phyloP scores from a whole-genome alignment of 2,329 filamentous ascomycete species.

The Colletotrichum australisinense region DNA sequence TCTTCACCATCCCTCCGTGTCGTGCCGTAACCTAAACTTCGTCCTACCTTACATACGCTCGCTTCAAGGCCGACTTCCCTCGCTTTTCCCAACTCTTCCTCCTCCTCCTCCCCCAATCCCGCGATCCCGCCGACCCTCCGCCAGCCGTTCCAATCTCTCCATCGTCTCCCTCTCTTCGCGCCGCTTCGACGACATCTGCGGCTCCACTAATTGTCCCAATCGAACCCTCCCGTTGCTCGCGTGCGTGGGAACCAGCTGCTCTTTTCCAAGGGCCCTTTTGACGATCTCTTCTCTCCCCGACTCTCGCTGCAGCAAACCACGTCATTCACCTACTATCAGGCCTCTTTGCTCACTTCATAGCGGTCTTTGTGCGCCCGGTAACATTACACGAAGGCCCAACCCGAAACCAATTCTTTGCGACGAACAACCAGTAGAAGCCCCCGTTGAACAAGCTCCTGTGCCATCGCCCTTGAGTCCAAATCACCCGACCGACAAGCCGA shows the following conservation, averaged over 20 bases:
- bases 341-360: background rate
- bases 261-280: background rate
- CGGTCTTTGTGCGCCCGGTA: slow-evolving; percentile 13
- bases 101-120: background rate
- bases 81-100: background rate
- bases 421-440: background rate
- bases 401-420: slow-evolving; percentile 8
- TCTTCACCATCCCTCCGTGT: background rate
- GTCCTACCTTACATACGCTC: slow-evolving; percentile 2
- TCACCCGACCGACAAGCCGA: background rate
- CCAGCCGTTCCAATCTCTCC: slow-evolving; percentile 7
- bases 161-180: background rate
- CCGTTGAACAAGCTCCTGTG: background rate
- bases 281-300: slow-evolving; percentile 14
- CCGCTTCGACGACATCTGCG: background rate
- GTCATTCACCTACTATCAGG: background rate
- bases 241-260: background rate
- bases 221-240: background rate
- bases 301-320: slow-evolving; percentile 10
- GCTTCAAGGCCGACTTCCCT: slow-evolving; percentile 11
- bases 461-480: background rate
- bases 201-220: slow-evolving; percentile 21
- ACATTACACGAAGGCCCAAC: background rate
- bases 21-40: slow-evolving; percentile 11
- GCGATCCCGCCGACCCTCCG: slow-evolving; percentile 14